Percentiles rank a stretch among this genome's conserved stretches.
Conservation (phyloP, 345 rosid genomes). For the Boechera divaricarpa region DNA sequence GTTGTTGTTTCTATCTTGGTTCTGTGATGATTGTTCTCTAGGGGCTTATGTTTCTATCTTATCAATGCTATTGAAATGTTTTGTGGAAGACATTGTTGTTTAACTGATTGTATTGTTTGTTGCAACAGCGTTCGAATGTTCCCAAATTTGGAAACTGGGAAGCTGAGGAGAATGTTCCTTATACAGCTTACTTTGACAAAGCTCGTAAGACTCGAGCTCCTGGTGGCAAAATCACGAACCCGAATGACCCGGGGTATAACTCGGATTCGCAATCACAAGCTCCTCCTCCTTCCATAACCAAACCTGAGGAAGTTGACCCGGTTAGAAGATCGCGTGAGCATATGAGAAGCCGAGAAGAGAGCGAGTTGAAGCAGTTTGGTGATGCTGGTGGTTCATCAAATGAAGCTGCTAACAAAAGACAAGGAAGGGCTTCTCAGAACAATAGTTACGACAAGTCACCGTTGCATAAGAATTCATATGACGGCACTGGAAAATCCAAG, state of each 20-base stretch:
- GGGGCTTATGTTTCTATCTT: background rate
- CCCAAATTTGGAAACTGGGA: conserved; percentile 96
- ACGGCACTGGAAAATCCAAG: conserved; percentile 61
- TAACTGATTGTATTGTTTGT: conserved; percentile 35
- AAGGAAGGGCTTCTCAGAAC: conserved; percentile 63
- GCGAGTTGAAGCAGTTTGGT: conserved; percentile 54
- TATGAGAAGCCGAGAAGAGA: conserved; percentile 40
- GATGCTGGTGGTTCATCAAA: conserved; percentile 54
- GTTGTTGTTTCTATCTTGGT: conserved; percentile 2
- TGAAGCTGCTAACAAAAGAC: conserved; percentile 53
- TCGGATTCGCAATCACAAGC: conserved; percentile 54
- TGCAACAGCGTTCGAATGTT: conserved; percentile 74
- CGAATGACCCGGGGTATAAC: conserved; percentile 76
- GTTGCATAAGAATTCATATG: conserved; percentile 61
- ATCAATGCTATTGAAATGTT: background rate
- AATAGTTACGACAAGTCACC: conserved; percentile 72
- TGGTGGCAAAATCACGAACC: conserved; percentile 62
- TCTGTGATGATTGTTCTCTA: conserved; percentile 9
- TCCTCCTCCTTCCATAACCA: conserved; percentile 50
- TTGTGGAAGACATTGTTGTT: conserved; percentile 6
- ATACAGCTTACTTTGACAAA: conserved; percentile 85
- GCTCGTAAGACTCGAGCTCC: conserved; percentile 69
- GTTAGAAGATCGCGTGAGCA: conserved; percentile 48
- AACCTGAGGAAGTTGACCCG: conserved; percentile 54
- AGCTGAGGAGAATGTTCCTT: conserved; percentile 75